Evolutionary conservation across 768 basidiomycete species (phyloP).

Genomic region (Chalciporus sphaerocephalus): DNA sequence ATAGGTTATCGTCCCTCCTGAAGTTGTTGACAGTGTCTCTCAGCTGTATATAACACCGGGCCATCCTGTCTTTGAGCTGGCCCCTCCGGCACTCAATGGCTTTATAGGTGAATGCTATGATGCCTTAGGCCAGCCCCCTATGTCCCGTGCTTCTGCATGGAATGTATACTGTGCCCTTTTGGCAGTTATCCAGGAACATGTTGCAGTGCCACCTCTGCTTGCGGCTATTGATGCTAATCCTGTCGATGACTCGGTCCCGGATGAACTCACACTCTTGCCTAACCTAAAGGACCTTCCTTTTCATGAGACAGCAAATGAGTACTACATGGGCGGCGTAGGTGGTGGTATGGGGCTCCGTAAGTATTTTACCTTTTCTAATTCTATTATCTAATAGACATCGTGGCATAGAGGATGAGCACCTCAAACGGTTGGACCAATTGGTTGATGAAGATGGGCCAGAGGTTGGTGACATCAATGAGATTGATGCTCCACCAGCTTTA

Average conservation of each 20-base stretch:
- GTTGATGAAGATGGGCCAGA: background rate
- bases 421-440: background rate
- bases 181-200: background rate
- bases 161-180: slow-evolving; percentile 4
- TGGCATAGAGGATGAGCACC: background rate
- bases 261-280: background rate
- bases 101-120: slow-evolving; percentile 19
- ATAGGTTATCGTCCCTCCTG: background rate
- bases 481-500: background rate
- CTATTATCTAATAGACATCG: background rate
- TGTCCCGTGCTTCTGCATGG: slow-evolving; percentile 24
- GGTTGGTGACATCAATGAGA: background rate
- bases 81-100: slow-evolving; percentile 28
- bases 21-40: background rate
- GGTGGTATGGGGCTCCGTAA: slow-evolving; percentile 4
- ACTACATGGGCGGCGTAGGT: slow-evolving; percentile 7
- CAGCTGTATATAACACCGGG: slow-evolving; percentile 30
- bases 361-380: background rate
- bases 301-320: background rate
- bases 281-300: background rate
- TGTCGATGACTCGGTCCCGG: background rate
- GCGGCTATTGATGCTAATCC: background rate
- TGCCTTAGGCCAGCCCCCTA: slow-evolving; percentile 20
- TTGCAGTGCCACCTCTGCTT: background rate
- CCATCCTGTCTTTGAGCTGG: slow-evolving; percentile 34